Percentiles rank a stretch among this genome's conserved stretches.
phyloP scores from a whole-genome alignment of 768 basidiomycete species.

The Agaricus subrufescens region DNA sequence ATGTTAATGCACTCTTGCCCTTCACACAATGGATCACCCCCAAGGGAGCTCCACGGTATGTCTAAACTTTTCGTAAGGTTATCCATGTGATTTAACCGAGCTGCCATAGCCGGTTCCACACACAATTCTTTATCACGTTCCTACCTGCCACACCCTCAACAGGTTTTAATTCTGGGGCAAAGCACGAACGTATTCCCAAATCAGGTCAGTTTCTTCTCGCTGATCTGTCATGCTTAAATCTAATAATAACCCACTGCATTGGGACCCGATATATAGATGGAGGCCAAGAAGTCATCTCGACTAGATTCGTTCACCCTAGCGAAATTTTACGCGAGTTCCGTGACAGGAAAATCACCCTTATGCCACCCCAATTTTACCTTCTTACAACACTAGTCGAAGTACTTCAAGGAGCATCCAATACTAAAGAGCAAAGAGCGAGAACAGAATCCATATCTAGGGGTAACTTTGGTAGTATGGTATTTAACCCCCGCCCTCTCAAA shows the following conservation, averaged over 20 bases:
- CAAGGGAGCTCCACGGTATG: constrained; percentile 44
- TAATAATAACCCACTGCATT: not conserved
- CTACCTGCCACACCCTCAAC: constrained; percentile 38
- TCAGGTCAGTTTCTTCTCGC: constrained; percentile 30
- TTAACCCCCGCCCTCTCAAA: constrained; percentile 39
- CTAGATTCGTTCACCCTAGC: constrained; percentile 58
- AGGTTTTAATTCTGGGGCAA: constrained; percentile 48
- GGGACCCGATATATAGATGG: constrained; percentile 37
- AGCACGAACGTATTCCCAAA: constrained; percentile 56
- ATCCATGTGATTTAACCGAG: constrained; percentile 2
- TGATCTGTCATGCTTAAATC: not conserved
- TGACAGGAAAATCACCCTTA: constrained; percentile 47
- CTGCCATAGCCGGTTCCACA: constrained; percentile 56
- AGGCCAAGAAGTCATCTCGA: constrained; percentile 63
- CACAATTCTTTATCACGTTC: constrained; percentile 67
- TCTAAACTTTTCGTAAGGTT: not conserved
- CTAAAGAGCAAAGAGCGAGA: constrained; percentile 38
- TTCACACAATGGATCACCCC: constrained; percentile 79
- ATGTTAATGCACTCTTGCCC: constrained; percentile 47
- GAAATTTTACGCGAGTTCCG: constrained; percentile 49
- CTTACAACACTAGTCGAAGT: constrained; percentile 55
- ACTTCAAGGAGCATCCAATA: constrained; percentile 36
- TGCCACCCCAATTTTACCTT: constrained; percentile 77
- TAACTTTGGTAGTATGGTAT: constrained; percentile 55
- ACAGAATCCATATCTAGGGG: constrained; percentile 46